These are phyloP conservation scores for Raffaelea arxii DNA, from an alignment of 2,329 filamentous ascomycete genomes.

Conservation along the genomic window DNA sequence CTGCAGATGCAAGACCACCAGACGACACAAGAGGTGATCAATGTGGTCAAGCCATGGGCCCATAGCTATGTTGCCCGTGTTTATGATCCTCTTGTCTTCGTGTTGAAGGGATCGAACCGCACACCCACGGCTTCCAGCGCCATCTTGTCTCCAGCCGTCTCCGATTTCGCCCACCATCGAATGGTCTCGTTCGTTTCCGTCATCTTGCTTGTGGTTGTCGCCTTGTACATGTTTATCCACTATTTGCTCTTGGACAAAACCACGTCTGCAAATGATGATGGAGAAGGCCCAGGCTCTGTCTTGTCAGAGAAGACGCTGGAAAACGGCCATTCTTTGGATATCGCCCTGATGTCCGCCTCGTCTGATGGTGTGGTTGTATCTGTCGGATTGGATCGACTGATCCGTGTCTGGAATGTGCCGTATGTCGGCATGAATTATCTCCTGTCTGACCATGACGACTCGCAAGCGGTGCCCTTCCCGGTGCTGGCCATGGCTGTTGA, in stretches of 20 bases:
- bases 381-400: constrained; percentile 58
- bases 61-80: constrained; percentile 66
- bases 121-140: constrained; percentile 41
- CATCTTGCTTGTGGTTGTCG: constrained; percentile 52
- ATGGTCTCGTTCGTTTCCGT: constrained; percentile 50
- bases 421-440: constrained; percentile 29
- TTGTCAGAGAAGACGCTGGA: constrained; percentile 52
- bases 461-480: constrained; percentile 36
- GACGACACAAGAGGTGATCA: constrained; percentile 66
- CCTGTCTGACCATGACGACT: constrained; percentile 27
- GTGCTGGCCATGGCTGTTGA: constrained; percentile 57
- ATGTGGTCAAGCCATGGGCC: constrained; percentile 61
- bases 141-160: constrained; percentile 45
- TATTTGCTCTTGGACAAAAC: constrained; percentile 47
- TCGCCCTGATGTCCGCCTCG: constrained; percentile 54
- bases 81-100: constrained; percentile 65
- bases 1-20: constrained; percentile 68
- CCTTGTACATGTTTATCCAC: constrained; percentile 61
- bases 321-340: constrained; percentile 58
- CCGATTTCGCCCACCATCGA: constrained; percentile 59
- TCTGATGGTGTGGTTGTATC: constrained; percentile 57
- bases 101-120: constrained; percentile 58
- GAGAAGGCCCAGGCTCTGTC: constrained; percentile 27
- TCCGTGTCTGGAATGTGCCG: constrained; percentile 57
- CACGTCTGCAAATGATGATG: constrained; percentile 34